Percentiles rank a stretch among this genome's conserved stretches.
These are phyloP conservation scores for Fusarium globosum DNA, from an alignment of 2,329 filamentous ascomycete genomes.

Conservation along the genomic window DNA sequence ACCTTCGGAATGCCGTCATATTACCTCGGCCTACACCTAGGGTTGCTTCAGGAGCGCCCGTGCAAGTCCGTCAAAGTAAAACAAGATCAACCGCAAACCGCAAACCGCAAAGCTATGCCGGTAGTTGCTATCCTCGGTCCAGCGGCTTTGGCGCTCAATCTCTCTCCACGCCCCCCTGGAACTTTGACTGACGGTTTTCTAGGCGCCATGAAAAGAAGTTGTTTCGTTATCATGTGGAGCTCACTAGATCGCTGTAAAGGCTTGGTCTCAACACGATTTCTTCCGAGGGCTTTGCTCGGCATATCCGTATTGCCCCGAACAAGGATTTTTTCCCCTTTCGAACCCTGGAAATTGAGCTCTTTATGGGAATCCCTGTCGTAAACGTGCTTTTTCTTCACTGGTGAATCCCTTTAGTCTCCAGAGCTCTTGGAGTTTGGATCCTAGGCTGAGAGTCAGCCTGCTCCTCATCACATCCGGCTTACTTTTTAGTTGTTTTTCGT, in stretches of 20 bases:
- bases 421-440: slow-evolving; percentile 13
- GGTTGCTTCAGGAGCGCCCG: slow-evolving; percentile 11
- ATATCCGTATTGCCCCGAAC: slow-evolving; percentile 29
- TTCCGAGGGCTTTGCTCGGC: slow-evolving; percentile 30
- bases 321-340: not conserved
- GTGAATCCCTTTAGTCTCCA: slow-evolving; percentile 1
- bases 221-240: slow-evolving; percentile 17
- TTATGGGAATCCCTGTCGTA: slow-evolving; percentile 7
- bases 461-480: not conserved
- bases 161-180: slow-evolving; percentile 28
- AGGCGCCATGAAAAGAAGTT: slow-evolving; percentile 20
- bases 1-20: slow-evolving; percentile 20
- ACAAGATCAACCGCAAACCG: not conserved
- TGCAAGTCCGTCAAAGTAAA: not conserved
- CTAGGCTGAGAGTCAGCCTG: not conserved
- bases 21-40: slow-evolving; percentile 16
- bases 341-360: slow-evolving; percentile 12
- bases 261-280: slow-evolving; percentile 25
- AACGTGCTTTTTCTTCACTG: slow-evolving; percentile 33
- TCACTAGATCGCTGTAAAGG: slow-evolving; percentile 8
- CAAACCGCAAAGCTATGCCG: slow-evolving; percentile 15
- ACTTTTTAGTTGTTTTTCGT: not conserved
- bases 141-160: slow-evolving; percentile 39
- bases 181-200: slow-evolving; percentile 26
- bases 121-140: slow-evolving; percentile 38